These are phyloP conservation scores for Eutrema salsugineum DNA, from an alignment of 441 rosid genomes.

Conservation along the genomic window DNA sequence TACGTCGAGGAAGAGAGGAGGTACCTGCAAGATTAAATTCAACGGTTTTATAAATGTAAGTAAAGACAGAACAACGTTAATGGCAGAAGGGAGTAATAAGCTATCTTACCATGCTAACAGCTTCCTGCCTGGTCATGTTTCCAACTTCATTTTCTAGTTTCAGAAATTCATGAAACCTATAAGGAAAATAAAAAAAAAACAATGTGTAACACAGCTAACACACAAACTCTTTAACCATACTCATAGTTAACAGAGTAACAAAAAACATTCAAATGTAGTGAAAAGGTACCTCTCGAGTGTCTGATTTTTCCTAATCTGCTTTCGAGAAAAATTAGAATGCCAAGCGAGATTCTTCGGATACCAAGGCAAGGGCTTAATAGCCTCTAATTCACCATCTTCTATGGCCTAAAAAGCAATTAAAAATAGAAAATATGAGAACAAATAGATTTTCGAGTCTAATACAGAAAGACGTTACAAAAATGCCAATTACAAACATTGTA, in stretches of 20 bases:
- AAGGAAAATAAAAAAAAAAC: slow-evolving; percentile 24
- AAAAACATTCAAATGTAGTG: not conserved
- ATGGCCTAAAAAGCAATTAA: slow-evolving; percentile 35
- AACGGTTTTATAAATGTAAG: not conserved
- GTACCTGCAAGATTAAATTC: slow-evolving; percentile 53
- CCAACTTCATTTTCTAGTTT: slow-evolving; percentile 96
- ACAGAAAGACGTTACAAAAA: not conserved
- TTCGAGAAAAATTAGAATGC: slow-evolving; percentile 89
- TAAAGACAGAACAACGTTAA: not conserved
- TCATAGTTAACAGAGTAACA: not conserved
- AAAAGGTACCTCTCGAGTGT: slow-evolving; percentile 72
- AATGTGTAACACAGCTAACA: not conserved
- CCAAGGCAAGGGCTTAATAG: slow-evolving; percentile 90
- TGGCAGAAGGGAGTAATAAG: not conserved
- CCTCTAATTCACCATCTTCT: slow-evolving; percentile 64
- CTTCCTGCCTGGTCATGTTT: slow-evolving; percentile 92
- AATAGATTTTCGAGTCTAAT: not conserved
- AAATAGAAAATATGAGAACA: not conserved
- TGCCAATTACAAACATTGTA: not conserved
- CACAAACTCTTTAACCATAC: not conserved
- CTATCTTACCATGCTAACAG: slow-evolving; percentile 91
- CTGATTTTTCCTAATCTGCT: slow-evolving; percentile 84
- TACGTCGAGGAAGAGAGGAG: slow-evolving; percentile 95
- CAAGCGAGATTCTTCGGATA: slow-evolving; percentile 87
- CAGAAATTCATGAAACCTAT: slow-evolving; percentile 85